Evolutionary conservation across 306 rosid species (phyloP), one percentile per base, ranked within the genome.

Genomic region (Ormosia emarginata): DNA sequence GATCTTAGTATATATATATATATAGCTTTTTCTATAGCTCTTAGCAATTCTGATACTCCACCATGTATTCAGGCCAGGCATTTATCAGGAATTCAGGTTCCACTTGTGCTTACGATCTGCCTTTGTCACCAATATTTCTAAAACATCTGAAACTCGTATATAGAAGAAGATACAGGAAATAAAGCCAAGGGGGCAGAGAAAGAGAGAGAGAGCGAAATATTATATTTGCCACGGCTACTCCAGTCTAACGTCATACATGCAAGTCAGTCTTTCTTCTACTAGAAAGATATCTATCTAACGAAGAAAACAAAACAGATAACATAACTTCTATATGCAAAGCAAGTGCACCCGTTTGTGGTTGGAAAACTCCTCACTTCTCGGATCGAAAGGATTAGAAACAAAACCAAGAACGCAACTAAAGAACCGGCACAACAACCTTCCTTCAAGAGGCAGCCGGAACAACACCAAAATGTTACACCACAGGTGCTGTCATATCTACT

Each of bases 391-490:
- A 40, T 33, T 46, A 68, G 62, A 79, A 71, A 13, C 74, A 74
- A 64, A 37, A 44, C 73, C 80, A 41, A 39, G 52, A 65, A 18
- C 37, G 36, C 67, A 81, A 46, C 85, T 79, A 24, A 46, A 79
- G 46, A 64, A 79, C 81, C 67, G 36, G 88, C 71, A 74, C 55
- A 78, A 56, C 9, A 56, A 59, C 70, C 49, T 13, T 61, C 75
- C 77, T 24, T 55, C 63, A 56, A 7, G 66, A 62, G 64, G 71
- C 53, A 76, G 58, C 75, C 79, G 34, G 83, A 80, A 50, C 43
- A 67, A 43, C 5, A 73, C 36, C 81, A 81, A 80, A 81, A 71
- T 37, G 83, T 36, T 49, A 64, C 75, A 74, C 39, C 77, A 49
- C 34, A 47, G 15, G 63, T n/a, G 78, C 56, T 14, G 65, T 69